Conservation (phyloP, 1,284 basidiomycete species). For the Golubevia sp. region DNA sequence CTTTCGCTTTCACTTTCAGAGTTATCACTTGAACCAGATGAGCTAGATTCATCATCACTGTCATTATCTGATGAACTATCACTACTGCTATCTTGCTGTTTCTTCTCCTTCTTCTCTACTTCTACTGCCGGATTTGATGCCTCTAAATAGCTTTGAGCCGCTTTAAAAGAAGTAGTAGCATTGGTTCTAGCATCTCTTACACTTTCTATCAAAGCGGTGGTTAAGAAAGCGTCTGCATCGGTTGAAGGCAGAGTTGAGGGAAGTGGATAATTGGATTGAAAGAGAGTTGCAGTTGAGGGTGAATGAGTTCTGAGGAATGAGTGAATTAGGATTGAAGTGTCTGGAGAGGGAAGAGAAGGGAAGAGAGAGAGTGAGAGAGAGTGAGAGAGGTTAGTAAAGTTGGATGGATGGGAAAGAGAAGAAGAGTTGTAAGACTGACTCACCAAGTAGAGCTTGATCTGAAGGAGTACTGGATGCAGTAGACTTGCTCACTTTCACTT, state of each 20-base stretch:
- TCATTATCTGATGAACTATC: not conserved
- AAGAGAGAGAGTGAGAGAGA: no score
- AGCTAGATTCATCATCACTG: not conserved
- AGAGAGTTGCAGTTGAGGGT: not conserved
- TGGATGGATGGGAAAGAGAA: no score
- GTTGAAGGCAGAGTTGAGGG: not conserved
- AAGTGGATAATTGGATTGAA: not conserved
- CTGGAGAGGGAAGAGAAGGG: no score
- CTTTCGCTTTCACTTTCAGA: slow-evolving; percentile 2
- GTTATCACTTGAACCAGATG: no score
- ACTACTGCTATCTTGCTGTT: not conserved
- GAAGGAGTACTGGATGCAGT: no score
- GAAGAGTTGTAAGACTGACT: no score
- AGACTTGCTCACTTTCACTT: no score
- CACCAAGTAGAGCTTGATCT: no score
- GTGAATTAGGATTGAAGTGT: not conserved
- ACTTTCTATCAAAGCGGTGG: not conserved
- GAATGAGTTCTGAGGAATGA: not conserved
- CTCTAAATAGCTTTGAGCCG: not conserved
- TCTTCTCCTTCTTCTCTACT: not conserved
- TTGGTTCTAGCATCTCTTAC: not conserved
- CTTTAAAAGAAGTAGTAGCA: not conserved
- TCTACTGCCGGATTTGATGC: not conserved
- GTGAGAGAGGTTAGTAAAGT: no score
- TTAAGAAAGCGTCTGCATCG: not conserved